Percentiles rank a stretch among this genome's conserved stretches.
Conservation (phyloP, 2,329 filamentous ascomycete genomes). For the Ambrosiella xylebori region DNA sequence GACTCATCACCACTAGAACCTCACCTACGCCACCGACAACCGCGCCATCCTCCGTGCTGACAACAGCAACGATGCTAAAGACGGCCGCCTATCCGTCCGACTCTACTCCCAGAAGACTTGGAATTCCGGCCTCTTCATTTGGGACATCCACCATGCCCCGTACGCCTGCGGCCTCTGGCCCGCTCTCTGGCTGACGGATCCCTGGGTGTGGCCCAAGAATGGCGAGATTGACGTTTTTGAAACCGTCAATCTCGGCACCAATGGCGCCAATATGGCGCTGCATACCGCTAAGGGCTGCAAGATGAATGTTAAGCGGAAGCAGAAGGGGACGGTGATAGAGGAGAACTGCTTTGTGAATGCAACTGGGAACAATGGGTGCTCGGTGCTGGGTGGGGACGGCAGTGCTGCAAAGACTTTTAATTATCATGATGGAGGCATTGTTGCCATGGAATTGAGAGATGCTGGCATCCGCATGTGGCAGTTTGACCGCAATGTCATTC, state of each 20-base stretch:
- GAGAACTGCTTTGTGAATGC: constrained; percentile 37
- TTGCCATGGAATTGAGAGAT: constrained; percentile 42
- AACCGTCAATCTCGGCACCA: constrained; percentile 33
- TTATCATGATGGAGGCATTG: constrained; percentile 35
- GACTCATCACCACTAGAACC: constrained; percentile 28
- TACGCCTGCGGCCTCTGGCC: constrained; percentile 49
- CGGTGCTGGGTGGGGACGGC: constrained; percentile 26
- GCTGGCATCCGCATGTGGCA: constrained; percentile 48
- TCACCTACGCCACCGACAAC: constrained; percentile 39
- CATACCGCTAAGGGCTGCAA: constrained; percentile 37
- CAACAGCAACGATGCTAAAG: constrained; percentile 32
- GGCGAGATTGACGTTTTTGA: constrained; percentile 51
- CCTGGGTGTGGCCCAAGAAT: constrained; percentile 41
- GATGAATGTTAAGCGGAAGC: constrained; percentile 36
- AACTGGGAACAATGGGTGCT: constrained; percentile 28
- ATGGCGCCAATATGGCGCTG: constrained; percentile 42
- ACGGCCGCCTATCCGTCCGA: constrained; percentile 45
- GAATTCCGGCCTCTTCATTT: constrained; percentile 47
- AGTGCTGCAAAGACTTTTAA: constrained; percentile 39
- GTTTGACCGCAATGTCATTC: constrained; percentile 32
- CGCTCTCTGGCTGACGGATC: constrained; percentile 47
- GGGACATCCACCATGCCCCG: constrained; percentile 46
- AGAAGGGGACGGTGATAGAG: constrained; percentile 28
- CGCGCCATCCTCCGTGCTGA: constrained; percentile 36
- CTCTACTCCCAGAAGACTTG: constrained; percentile 44